Evolutionary conservation across 2,329 filamentous ascomycete species (phyloP).

Genomic region (Pestalotiopsis sp.): DNA sequence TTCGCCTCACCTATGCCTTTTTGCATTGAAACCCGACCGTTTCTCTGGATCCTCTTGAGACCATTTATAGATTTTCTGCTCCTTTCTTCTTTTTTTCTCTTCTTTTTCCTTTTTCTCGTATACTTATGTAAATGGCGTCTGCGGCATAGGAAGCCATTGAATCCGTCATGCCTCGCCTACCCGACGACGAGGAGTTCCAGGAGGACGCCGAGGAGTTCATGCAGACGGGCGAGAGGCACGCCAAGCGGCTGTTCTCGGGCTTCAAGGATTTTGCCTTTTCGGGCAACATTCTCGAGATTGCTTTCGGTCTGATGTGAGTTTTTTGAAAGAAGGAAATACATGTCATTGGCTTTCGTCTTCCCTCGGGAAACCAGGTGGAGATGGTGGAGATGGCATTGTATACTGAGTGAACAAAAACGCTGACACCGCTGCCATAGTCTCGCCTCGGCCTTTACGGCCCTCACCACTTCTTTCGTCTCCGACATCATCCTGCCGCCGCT

Average conservation of each 20-base stretch:
- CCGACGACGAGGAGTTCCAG: slow-evolving; percentile 22
- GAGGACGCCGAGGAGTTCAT: slow-evolving; percentile 39
- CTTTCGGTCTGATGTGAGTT: slow-evolving; percentile 72
- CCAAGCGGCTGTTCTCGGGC: slow-evolving; percentile 58
- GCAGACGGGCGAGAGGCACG: slow-evolving; percentile 47
- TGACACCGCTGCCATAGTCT: slow-evolving; percentile 47
- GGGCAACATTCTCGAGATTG: slow-evolving; percentile 76
- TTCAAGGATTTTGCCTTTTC: slow-evolving; percentile 75
- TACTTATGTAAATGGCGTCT: background rate
- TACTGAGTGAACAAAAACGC: background rate
- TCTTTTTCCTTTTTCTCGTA: background rate
- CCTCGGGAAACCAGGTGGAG: background rate
- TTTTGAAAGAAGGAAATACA: background rate
- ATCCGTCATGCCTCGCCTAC: slow-evolving; percentile 1
- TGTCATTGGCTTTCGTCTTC: background rate
- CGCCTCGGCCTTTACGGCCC: slow-evolving; percentile 70
- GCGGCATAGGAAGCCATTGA: background rate
- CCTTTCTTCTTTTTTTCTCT: background rate
- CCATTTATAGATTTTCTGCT: background rate
- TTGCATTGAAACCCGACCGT: background rate
- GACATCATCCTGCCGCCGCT: slow-evolving; percentile 72
- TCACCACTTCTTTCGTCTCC: slow-evolving; percentile 73
- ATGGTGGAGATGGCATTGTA: background rate
- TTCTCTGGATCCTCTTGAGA: background rate
- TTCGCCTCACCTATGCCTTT: background rate